Evolutionary conservation across 345 rosid species (phyloP).

Genomic region (Microthlaspi erraticum): DNA sequence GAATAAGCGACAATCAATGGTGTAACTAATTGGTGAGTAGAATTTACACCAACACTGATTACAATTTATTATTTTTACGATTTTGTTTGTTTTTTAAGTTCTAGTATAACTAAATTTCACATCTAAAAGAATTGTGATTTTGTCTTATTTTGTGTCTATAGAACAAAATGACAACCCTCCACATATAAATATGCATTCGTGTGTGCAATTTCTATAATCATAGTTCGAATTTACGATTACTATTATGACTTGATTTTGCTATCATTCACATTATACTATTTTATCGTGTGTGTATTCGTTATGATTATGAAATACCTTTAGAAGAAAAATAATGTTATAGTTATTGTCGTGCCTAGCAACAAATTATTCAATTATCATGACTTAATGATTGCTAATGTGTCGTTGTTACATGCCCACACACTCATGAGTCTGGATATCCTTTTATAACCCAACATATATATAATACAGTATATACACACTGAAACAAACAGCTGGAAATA

Average conservation of each 20-base stretch:
- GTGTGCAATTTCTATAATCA: constrained; percentile 21
- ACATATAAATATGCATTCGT: constrained; percentile 12
- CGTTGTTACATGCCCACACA: constrained; percentile 18
- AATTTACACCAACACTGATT: constrained; percentile 25
- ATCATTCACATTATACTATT: constrained; percentile 15
- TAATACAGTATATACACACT: not conserved
- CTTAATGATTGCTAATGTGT: constrained; percentile 3
- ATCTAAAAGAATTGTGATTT: not conserved
- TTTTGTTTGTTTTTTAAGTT: not conserved
- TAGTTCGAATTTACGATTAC: constrained; percentile 7
- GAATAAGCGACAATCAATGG: constrained; percentile 22
- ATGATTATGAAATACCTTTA: not conserved
- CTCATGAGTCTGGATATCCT: not conserved
- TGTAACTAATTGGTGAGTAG: constrained; percentile 8
- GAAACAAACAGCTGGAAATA: not conserved
- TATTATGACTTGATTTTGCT: too few species aligned
- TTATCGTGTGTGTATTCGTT: constrained; percentile 19
- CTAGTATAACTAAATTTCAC: not conserved
- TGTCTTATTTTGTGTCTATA: constrained; percentile 1
- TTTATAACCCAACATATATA: not conserved
- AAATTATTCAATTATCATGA: constrained; percentile 9
- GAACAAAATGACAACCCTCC: constrained; percentile 22
- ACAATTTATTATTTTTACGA: not conserved
- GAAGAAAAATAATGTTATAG: not conserved
- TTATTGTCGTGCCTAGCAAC: constrained; percentile 2